Evolutionary conservation across 371 early-diverging fungal genomes (phyloP).

Genomic region (Mucor velutinosus): DNA sequence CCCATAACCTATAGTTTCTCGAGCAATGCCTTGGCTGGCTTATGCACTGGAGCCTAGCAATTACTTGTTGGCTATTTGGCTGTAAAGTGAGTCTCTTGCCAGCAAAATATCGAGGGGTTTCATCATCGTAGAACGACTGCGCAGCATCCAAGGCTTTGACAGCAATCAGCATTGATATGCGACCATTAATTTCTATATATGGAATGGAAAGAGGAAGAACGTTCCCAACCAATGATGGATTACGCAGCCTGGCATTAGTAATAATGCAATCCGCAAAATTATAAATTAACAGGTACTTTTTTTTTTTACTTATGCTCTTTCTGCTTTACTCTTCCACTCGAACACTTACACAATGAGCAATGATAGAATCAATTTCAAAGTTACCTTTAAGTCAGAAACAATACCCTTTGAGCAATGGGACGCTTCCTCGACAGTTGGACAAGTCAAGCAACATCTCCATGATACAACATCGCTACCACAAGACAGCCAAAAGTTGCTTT

Average conservation of each 20-base stretch:
- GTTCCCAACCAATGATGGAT: background rate
- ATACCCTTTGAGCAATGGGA: conserved; percentile 29
- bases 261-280: background rate
- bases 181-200: background rate
- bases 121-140: too few relatives aligned
- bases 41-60: too few relatives aligned
- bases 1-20: too few relatives aligned
- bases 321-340: background rate
- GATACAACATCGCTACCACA: conserved; percentile 40
- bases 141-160: too few relatives aligned
- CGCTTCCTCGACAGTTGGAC: conserved; percentile 25
- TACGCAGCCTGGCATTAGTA: background rate
- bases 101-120: too few relatives aligned
- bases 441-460: conserved; percentile 42
- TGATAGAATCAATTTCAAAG: conserved; percentile 30
- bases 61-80: too few relatives aligned
- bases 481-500: conserved; percentile 51
- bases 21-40: too few relatives aligned
- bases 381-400: conserved; percentile 44
- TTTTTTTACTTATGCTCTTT: background rate
- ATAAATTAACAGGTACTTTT: background rate
- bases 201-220: background rate
- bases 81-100: too few relatives aligned
- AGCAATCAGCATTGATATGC: too few relatives aligned
- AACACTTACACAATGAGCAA: background rate